phyloP scores from a whole-genome alignment of 2,329 filamentous ascomycete species.

The Colletotrichum tabaci region DNA sequence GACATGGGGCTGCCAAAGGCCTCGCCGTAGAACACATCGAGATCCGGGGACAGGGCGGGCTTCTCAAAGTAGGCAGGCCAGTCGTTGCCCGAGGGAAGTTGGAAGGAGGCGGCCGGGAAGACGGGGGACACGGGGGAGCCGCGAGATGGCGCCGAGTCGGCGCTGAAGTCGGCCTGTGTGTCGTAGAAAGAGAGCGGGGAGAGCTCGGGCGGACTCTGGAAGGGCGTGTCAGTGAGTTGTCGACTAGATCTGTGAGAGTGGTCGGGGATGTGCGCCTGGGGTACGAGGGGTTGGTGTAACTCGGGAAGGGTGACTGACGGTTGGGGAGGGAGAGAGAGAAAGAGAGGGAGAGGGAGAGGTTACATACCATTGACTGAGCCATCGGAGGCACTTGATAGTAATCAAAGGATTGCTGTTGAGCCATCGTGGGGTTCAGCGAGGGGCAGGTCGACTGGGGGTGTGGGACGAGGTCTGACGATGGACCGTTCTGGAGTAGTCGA shows the following conservation, averaged over 20 bases:
- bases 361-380: slow-evolving; percentile 38
- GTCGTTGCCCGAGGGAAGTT: slow-evolving; percentile 45
- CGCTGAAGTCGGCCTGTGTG: slow-evolving; percentile 50
- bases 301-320: slow-evolving; percentile 1
- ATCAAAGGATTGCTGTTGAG: slow-evolving; percentile 39
- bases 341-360: background rate
- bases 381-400: slow-evolving; percentile 40
- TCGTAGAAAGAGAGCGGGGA: slow-evolving; percentile 44
- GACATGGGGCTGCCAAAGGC: slow-evolving; percentile 49
- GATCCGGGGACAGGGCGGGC: slow-evolving; percentile 48
- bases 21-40: slow-evolving; percentile 51
- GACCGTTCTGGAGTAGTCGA: slow-evolving; percentile 6
- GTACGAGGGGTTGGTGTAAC: slow-evolving; percentile 6
- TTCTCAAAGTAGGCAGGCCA: slow-evolving; percentile 51
- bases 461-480: slow-evolving; percentile 3
- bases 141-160: slow-evolving; percentile 54
- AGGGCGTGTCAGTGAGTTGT: slow-evolving; percentile 23
- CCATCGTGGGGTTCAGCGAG: slow-evolving; percentile 36
- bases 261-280: background rate
- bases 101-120: slow-evolving; percentile 49
- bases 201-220: slow-evolving; percentile 40
- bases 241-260: background rate
- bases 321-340: background rate
- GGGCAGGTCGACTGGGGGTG: slow-evolving; percentile 19
- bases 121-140: slow-evolving; percentile 50